Evolutionary conservation across 176 grass and related monocot genomes (phyloP), one percentile per base, ranked within the genome.

Genomic region (Miscanthus lutarioriparius): DNA sequence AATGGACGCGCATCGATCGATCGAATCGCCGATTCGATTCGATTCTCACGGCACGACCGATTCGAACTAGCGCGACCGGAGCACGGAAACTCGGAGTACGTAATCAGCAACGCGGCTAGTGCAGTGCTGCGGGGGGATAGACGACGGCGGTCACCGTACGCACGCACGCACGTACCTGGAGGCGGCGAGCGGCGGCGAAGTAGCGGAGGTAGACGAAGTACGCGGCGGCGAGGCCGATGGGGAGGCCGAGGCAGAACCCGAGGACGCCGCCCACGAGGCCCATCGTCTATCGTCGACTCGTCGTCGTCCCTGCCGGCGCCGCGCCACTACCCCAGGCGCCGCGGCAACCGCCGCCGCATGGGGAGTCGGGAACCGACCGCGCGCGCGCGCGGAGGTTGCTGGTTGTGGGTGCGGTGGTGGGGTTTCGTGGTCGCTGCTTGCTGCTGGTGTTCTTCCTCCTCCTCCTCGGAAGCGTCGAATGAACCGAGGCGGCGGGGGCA

Each of bases 161-260:
- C 19, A 22, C 5, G 16, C 16, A 10, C 22, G 8, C 22, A 58
- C 54, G 56, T 25, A 61, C 56, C 56, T 82, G 79, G 67, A 83
- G 79, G 4, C 20, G 78, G 75, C 37, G 80, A 5, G 84, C 67
- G 16, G 84, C 67, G 16, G 67, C 56, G 74, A 86, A 20, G 80
- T 48, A 79, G 80, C 79, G 88, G 80, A 86, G 74, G 84, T 86
- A 74, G 84, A 79, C 37, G 80, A 90, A 48, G 84, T 74, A 86
- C 0, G 88, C 67, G 74, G 74, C 84, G 79, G 67, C 67, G 59
- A 90, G 67, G 7, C 88, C 83, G 58, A 90, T 37, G 65, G 79
- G 56, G 79, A 86, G 73, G 79, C 88, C 88, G 88, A 90, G 20
- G 44, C 11, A 39, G 79, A 90, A 86, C 74, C 88, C 88, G 58